These are phyloP conservation scores for Tetradesmus obliquus DNA, from an alignment of 139 green algal genomes.

Conservation along the genomic window DNA sequence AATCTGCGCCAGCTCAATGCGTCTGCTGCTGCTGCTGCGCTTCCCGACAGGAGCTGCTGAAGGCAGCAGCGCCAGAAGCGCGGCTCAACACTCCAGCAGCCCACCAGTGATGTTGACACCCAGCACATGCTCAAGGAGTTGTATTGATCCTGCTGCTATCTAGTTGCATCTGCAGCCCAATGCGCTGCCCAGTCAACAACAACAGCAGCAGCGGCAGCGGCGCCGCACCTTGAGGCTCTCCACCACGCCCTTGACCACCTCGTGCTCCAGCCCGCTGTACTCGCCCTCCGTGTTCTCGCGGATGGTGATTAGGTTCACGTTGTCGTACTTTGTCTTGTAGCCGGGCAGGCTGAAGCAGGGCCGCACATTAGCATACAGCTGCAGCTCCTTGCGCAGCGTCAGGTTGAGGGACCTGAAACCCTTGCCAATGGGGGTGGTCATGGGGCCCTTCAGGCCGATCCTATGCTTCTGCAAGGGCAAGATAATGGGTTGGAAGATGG, in stretches of 20 bases:
- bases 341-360: slow-evolving; percentile 96
- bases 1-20: no score
- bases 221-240: slow-evolving; percentile 89
- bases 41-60: not conserved
- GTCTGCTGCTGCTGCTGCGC: not conserved
- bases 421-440: slow-evolving; percentile 98
- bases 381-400: slow-evolving; percentile 96
- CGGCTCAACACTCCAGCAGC: not conserved
- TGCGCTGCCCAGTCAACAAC: not conserved
- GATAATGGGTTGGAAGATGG: not conserved
- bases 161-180: not conserved
- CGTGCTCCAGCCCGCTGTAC: slow-evolving; percentile 96
- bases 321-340: slow-evolving; percentile 96
- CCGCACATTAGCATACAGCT: slow-evolving; percentile 96
- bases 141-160: not conserved
- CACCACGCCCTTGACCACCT: slow-evolving; percentile 95
- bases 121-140: not conserved
- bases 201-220: not conserved
- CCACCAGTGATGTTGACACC: not conserved
- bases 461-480: slow-evolving; percentile 73
- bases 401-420: slow-evolving; percentile 95
- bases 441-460: slow-evolving; percentile 96
- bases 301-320: slow-evolving; percentile 96
- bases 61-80: not conserved
- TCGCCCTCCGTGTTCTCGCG: slow-evolving; percentile 99